Conservation (phyloP, 352 stramenopile genomes). For the Globisporangium splendens region DNA sequence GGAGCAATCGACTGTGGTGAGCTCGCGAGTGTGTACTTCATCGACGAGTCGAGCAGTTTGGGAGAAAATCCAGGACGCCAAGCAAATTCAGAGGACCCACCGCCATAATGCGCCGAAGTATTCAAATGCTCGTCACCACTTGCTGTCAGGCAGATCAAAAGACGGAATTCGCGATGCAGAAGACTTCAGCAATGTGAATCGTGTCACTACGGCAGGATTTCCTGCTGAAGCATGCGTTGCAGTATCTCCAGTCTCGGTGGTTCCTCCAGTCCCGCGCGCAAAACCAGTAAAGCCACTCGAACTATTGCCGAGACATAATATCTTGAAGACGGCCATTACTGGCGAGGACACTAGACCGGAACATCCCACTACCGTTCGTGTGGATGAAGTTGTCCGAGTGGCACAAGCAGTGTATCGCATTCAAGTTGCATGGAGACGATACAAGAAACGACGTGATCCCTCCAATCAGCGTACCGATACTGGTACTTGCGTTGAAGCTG, state of each 20-base stretch:
- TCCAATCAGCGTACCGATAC: background rate
- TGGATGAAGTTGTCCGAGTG: background rate
- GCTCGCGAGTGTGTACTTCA: constrained; percentile 1
- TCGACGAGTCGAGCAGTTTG: constrained; percentile 23
- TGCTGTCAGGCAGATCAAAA: background rate
- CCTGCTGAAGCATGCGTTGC: background rate
- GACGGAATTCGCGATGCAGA: background rate
- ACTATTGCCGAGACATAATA: background rate
- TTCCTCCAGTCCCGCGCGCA: constrained; percentile 7
- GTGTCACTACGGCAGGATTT: background rate
- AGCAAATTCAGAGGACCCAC: constrained; percentile 13
- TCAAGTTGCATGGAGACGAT: too few species aligned
- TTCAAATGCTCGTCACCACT: background rate
- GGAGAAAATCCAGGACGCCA: constrained; percentile 40
- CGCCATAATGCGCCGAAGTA: background rate
- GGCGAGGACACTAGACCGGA: background rate
- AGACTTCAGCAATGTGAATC: background rate
- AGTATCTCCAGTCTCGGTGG: background rate
- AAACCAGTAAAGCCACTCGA: constrained; percentile 11
- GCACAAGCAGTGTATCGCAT: background rate
- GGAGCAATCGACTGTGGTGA: background rate
- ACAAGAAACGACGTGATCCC: background rate
- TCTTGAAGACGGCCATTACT: background rate
- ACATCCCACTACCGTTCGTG: background rate
- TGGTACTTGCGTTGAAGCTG: background rate